Conservation (phyloP, 495 filamentous ascomycete genomes). For the Letharia lupina region DNA sequence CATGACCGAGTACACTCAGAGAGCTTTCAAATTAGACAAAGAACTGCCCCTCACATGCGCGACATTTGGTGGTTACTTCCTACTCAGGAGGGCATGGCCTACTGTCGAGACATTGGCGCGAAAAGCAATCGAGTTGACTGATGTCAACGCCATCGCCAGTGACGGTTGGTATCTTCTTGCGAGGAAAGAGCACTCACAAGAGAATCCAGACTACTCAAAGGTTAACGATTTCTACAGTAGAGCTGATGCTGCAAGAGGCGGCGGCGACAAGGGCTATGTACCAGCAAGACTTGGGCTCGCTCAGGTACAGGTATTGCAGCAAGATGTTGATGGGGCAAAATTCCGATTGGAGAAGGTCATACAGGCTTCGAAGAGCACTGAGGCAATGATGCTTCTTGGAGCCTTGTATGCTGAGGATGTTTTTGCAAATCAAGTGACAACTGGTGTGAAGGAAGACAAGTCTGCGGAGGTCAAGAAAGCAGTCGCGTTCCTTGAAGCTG, state of each 20-base stretch:
- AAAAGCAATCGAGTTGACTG: conserved; percentile 88
- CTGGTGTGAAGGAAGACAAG: conserved; percentile 77
- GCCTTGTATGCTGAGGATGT: conserved; percentile 91
- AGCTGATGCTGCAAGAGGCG: conserved; percentile 82
- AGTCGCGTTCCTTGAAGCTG: conserved; percentile 68
- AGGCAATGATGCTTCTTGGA: conserved; percentile 83
- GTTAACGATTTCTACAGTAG: conserved; percentile 77
- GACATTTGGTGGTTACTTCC: conserved; percentile 81
- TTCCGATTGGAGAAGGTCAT: conserved; percentile 90
- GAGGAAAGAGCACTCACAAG: conserved; percentile 72
- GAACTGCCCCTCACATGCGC: conserved; percentile 83
- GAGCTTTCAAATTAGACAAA: conserved; percentile 91
- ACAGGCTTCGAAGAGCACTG: conserved; percentile 73
- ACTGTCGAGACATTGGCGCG: conserved; percentile 80
- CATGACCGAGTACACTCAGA: conserved; percentile 88
- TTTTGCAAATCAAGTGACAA: conserved; percentile 58
- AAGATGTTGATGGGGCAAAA: conserved; percentile 83
- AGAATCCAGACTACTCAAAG: conserved; percentile 50
- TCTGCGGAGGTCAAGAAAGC: conserved; percentile 73
- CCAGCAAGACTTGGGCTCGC: conserved; percentile 90
- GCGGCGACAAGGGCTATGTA: conserved; percentile 74
- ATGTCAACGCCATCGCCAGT: conserved; percentile 89
- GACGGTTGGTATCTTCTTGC: conserved; percentile 95
- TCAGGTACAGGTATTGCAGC: conserved; percentile 75
- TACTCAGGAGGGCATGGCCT: conserved; percentile 62